Base-by-base conservation (phyloP, 352 stramenopile species). In the Phytophthora pseudosyringae region DNA sequence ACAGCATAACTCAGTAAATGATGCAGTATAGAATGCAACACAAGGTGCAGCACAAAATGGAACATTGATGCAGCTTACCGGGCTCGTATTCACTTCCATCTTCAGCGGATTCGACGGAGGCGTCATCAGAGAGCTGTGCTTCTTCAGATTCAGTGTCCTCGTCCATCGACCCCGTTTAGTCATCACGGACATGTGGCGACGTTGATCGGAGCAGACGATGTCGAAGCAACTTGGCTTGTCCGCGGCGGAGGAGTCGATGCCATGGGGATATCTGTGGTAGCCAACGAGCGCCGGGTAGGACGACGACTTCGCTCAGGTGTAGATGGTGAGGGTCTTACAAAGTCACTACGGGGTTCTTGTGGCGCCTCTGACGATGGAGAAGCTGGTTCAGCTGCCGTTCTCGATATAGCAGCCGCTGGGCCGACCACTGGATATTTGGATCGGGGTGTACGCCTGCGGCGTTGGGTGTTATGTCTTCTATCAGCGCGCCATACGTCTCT, bases 281-380 rank as follows among this genome's bases (percentile, higher is more conserved):
- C 28, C 50, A 58, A 21, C 3, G 36, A 58, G 15, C 33, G 50
- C 5, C 50, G 28, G 6, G 50, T 25, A 31, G 40, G 18, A 46
- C 10, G 18, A 31, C 16, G 16, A 26, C 40, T 9, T 2, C 0
- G 40, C 8, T 46, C 40, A 15, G 40, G 40, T 31, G 40, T 46
- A 15, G 18, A 0, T 3, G 39, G 39, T 45, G 39, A 35, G 6
- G 2, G 5, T 9, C 31, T 35, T 35, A 9, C 4, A 35, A 35
- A 9, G 5, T 35, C 9, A 9, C 31, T 35, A 35, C 31, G 31
- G 31, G 31, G 31, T 35, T 35, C 31, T 4, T 35, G 31, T 9
- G 31, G 31, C 5, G 31, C 31, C 9, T 35, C 31, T 21, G 31
- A 35, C 31, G 31, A 7, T 7, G 1, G n/a, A 8, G 4, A 12